phyloP scores from a whole-genome alignment of 2,329 filamentous ascomycete species.

The Monilinia polystroma region DNA sequence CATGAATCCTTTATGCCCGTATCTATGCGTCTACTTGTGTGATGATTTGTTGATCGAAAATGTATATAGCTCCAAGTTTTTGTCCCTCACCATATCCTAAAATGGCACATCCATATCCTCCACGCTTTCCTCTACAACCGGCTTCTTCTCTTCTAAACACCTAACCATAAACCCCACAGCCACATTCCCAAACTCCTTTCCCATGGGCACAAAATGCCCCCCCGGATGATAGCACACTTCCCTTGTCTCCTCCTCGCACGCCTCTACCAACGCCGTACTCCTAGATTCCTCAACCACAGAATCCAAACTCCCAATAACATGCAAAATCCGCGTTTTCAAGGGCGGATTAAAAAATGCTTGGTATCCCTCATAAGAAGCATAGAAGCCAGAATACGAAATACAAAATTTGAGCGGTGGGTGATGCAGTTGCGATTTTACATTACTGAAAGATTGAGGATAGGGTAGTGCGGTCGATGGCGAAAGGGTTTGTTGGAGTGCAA shows the following conservation, averaged over 20 bases:
- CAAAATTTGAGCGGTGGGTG: constrained; percentile 63
- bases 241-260: constrained; percentile 40
- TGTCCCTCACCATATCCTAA: constrained; percentile 35
- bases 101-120: constrained; percentile 71
- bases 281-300: constrained; percentile 81
- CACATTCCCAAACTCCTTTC: constrained; percentile 76
- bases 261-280: constrained; percentile 65
- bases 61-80: not conserved
- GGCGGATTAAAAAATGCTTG: constrained; percentile 70
- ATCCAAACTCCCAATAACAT: constrained; percentile 81
- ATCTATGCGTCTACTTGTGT: constrained; percentile 14
- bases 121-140: constrained; percentile 58
- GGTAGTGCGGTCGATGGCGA: constrained; percentile 44
- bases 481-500: constrained; percentile 41
- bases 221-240: constrained; percentile 71
- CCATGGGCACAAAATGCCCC: constrained; percentile 84
- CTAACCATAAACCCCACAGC: constrained; percentile 69
- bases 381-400: constrained; percentile 76
- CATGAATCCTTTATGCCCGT: constrained; percentile 29
- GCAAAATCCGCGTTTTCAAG: constrained; percentile 74
- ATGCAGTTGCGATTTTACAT: constrained; percentile 44
- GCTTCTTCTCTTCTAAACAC: constrained; percentile 41
- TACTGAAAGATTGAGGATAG: constrained; percentile 52
- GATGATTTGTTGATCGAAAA: not conserved
- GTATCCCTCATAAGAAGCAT: constrained; percentile 60